Conservation (phyloP, 768 basidiomycete genomes). For the Fomitopsis pulvina region DNA sequence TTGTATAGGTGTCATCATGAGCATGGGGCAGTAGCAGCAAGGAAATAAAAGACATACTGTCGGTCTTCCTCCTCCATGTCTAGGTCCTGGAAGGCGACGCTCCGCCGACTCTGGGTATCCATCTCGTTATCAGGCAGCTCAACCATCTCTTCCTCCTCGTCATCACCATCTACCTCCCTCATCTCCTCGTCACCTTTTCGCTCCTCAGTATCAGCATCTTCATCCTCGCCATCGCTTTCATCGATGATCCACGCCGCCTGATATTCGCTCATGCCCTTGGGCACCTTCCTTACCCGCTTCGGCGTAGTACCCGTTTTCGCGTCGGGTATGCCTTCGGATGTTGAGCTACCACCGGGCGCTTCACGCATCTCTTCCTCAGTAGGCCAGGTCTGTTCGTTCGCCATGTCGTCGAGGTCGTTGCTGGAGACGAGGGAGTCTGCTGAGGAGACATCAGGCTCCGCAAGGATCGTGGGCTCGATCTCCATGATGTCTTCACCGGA, state of each 20-base stretch:
- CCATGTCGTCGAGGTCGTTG: conserved; percentile 84
- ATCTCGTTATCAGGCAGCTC: conserved; percentile 51
- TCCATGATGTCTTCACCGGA: conserved; percentile 49
- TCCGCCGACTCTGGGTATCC: conserved; percentile 47
- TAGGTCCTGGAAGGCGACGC: conserved; percentile 66
- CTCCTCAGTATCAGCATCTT: conserved; percentile 23
- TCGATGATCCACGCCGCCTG: conserved; percentile 97
- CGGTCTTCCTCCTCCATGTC: conserved; percentile 79
- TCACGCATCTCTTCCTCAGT: conserved; percentile 90
- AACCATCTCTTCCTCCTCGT: conserved; percentile 60
- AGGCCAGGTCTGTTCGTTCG: conserved; percentile 98
- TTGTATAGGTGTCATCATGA: background rate
- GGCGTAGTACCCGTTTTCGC: conserved; percentile 71
- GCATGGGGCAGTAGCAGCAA: conserved; percentile 2
- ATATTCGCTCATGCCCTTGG: conserved; percentile 95
- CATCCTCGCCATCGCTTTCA: conserved; percentile 49
- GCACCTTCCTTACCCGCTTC: conserved; percentile 72
- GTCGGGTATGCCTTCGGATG: conserved; percentile 44
- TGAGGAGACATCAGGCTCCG: conserved; percentile 52
- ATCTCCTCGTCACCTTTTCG: conserved; percentile 49
- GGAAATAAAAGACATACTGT: conserved; percentile 50
- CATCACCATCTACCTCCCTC: conserved; percentile 50
- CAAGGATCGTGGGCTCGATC: conserved; percentile 56
- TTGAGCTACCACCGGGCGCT: conserved; percentile 22
- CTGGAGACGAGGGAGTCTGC: conserved; percentile 85